Percentiles rank a stretch among this genome's conserved stretches.
phyloP scores from a whole-genome alignment of 805 yeast species.

The Zygoascus tannicola region DNA sequence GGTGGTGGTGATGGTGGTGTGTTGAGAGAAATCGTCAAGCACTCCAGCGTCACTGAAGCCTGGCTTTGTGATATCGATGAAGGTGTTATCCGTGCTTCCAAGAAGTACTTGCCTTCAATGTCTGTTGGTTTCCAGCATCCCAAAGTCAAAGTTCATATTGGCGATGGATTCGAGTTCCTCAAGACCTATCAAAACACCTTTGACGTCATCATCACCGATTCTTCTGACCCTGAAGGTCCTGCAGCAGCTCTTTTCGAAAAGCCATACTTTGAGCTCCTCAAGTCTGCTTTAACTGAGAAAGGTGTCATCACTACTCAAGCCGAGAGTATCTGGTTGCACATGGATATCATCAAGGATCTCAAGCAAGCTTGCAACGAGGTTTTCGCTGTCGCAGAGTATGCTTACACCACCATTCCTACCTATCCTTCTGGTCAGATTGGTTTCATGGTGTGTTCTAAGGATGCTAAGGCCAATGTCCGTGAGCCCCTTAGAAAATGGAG shows the following conservation, averaged over 20 bases:
- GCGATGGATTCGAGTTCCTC: constrained; percentile 78
- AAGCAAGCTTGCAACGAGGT: constrained; percentile 73
- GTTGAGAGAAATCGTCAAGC: constrained; percentile 77
- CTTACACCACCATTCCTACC: constrained; percentile 89
- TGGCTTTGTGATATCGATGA: constrained; percentile 86
- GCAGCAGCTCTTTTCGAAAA: constrained; percentile 82
- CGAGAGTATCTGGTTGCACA: constrained; percentile 88
- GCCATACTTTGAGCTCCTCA: constrained; percentile 60
- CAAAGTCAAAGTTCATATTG: constrained; percentile 55
- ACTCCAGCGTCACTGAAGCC: constrained; percentile 47
- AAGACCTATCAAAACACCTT: constrained; percentile 41
- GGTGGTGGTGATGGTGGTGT: constrained; percentile 99
- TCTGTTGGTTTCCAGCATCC: constrained; percentile 54
- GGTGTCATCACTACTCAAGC: constrained; percentile 78
- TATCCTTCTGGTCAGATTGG: constrained; percentile 97
- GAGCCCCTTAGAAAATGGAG: constrained; percentile 60
- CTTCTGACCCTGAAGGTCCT: constrained; percentile 94
- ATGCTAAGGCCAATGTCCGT: constrained; percentile 50
- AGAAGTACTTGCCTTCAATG: constrained; percentile 70
- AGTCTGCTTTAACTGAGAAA: constrained; percentile 50
- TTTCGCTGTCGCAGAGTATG: constrained; percentile 87
- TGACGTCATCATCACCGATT: constrained; percentile 84
- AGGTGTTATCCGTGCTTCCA: constrained; percentile 63
- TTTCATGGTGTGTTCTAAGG: constrained; percentile 92
- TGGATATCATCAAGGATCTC: constrained; percentile 72